Conservation (phyloP, 768 basidiomycete genomes). For the Amanita muscaria region DNA sequence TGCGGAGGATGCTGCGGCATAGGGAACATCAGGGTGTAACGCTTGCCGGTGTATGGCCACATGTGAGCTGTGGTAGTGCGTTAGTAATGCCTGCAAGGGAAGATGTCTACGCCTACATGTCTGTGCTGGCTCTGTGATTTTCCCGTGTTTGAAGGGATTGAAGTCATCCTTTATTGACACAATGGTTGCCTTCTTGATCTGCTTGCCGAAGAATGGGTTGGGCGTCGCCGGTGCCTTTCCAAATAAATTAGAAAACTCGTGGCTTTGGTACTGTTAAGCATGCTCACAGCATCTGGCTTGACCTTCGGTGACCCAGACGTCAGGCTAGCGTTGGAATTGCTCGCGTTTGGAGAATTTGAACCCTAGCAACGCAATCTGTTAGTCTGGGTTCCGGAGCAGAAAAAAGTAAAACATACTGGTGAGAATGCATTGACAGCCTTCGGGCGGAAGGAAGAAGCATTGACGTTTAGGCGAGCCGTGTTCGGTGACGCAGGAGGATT, state of each 20-base stretch:
- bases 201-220: constrained; percentile 88
- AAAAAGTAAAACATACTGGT: constrained; percentile 38
- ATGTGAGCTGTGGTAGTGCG: constrained; percentile 39
- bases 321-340: constrained; percentile 20
- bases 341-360: constrained; percentile 37
- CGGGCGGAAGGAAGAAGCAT: constrained; percentile 87
- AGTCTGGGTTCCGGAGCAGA: constrained; percentile 15
- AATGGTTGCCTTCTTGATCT: constrained; percentile 62
- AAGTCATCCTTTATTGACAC: constrained; percentile 95
- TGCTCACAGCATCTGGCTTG: constrained; percentile 46
- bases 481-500: constrained; percentile 43
- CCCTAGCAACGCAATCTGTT: constrained; percentile 25
- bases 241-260: constrained; percentile 9
- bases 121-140: constrained; percentile 65
- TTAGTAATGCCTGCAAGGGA: constrained; percentile 1
- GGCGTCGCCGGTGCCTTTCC: constrained; percentile 38
- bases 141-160: constrained; percentile 88
- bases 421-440: constrained; percentile 73
- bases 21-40: constrained; percentile 74
- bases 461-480: constrained; percentile 67
- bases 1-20: constrained; percentile 51
- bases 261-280: background rate
- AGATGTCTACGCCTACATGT: constrained; percentile 47
- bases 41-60: constrained; percentile 90
- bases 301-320: constrained; percentile 54